These are phyloP conservation scores for Boletus calvinii DNA, from an alignment of 1,284 basidiomycete genomes.

Conservation along the genomic window DNA sequence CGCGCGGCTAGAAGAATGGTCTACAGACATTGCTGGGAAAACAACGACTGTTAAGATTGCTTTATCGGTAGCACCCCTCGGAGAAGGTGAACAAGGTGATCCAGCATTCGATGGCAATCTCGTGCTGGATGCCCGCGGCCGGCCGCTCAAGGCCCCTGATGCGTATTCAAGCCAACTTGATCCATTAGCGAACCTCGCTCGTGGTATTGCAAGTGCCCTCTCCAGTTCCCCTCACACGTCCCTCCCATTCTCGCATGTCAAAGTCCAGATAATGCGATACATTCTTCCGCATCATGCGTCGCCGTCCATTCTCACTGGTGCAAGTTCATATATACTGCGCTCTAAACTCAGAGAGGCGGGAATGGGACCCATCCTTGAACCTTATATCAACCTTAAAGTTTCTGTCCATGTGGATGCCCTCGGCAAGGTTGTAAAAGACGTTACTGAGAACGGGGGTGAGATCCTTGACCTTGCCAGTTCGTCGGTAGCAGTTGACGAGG, in stretches of 20 bases:
- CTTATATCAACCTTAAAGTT: conserved; percentile 66
- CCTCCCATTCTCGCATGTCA: conserved; percentile 62
- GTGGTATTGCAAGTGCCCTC: conserved; percentile 66
- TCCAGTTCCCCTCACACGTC: conserved; percentile 76
- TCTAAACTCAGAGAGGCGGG: conserved; percentile 57
- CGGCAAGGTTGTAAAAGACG: conserved; percentile 73
- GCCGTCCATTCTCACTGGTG: conserved; percentile 60
- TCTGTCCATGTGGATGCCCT: conserved; percentile 63
- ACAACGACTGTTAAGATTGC: conserved; percentile 45
- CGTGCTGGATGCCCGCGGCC: conserved; percentile 53
- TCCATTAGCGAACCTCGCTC: conserved; percentile 51
- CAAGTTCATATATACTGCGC: conserved; percentile 61
- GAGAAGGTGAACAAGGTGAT: conserved; percentile 57
- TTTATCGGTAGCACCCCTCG: conserved; percentile 53
- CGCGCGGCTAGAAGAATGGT: conserved; percentile 46
- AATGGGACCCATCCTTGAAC: conserved; percentile 71
- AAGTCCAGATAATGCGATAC: conserved; percentile 51
- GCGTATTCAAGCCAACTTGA: conserved; percentile 44
- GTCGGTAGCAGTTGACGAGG: conserved; percentile 42
- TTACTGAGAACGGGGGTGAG: conserved; percentile 75
- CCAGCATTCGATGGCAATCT: conserved; percentile 73
- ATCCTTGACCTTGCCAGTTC: conserved; percentile 57
- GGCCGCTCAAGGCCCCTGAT: conserved; percentile 54
- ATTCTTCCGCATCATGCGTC: conserved; percentile 42
- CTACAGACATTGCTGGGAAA: conserved; percentile 60